Evolutionary conservation across 2,329 filamentous ascomycete genomes (phyloP).

Genomic region (Endoconidiophora laricicola): DNA sequence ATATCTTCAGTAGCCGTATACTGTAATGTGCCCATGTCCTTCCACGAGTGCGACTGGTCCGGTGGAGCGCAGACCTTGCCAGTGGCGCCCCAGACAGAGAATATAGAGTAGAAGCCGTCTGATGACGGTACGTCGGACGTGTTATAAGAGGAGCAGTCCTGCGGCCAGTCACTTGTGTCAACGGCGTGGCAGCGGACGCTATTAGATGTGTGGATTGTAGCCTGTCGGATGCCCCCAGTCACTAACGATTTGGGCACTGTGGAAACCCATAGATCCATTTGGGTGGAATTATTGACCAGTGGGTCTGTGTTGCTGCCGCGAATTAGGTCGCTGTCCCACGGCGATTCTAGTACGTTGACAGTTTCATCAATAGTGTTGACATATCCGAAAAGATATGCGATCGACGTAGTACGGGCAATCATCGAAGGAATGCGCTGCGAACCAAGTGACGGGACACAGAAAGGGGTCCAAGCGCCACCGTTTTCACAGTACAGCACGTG

Average conservation of each 20-base stretch:
- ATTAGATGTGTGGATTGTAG: conserved; percentile 8
- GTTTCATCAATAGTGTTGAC: conserved; percentile 6
- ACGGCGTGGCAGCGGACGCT: conserved; percentile 2
- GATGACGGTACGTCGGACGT: conserved; percentile 3
- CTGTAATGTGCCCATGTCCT: conserved; percentile 1
- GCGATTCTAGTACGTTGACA: background rate
- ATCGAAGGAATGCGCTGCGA: conserved; percentile 4
- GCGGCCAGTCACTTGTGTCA: conserved; percentile 1
- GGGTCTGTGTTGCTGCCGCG: conserved; percentile 7
- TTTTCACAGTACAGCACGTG: conserved; percentile 6
- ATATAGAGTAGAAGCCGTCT: conserved; percentile 2
- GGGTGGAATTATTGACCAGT: conserved; percentile 4
- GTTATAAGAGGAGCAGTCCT: conserved; percentile 5
- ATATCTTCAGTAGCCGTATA: conserved; percentile 3
- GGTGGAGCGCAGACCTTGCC: conserved; percentile 10
- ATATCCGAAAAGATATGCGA: conserved; percentile 10
- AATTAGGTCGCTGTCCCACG: conserved; percentile 4
- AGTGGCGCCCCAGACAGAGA: background rate
- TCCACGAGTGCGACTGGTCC: conserved; percentile 2
- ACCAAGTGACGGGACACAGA: conserved; percentile 3
- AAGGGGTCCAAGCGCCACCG: conserved; percentile 10
- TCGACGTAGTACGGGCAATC: conserved; percentile 9
- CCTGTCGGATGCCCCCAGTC: conserved; percentile 9
- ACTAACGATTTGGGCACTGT: conserved; percentile 4
- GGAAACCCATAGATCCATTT: conserved; percentile 9